Conservation (phyloP, 352 stramenopile species). For the Phytophthora chlamydospora region DNA sequence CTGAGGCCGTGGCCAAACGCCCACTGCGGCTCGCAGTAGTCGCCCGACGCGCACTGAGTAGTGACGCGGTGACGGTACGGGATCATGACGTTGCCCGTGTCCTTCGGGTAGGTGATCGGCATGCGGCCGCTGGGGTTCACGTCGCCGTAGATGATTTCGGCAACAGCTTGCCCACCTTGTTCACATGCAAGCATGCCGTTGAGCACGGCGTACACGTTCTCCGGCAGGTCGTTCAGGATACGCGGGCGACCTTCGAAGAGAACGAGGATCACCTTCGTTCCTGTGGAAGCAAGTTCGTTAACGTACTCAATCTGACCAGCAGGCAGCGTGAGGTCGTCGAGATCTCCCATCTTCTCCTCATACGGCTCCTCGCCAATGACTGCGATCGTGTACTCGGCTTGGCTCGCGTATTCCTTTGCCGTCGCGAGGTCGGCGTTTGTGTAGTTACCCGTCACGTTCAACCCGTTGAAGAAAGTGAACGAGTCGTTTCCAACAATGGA, state of each 20-base stretch:
- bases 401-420: slow-evolving; percentile 48
- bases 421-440: slow-evolving; percentile 40
- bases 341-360: slow-evolving; percentile 81
- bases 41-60: slow-evolving; percentile 12
- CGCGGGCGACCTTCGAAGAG: slow-evolving; percentile 77
- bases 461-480: slow-evolving; percentile 13
- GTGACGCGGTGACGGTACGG: slow-evolving; percentile 14
- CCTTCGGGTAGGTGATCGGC: slow-evolving; percentile 15
- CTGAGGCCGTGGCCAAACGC: slow-evolving; percentile 58
- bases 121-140: slow-evolving; percentile 13
- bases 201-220: slow-evolving; percentile 66
- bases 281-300: slow-evolving; percentile 20
- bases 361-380: slow-evolving; percentile 76
- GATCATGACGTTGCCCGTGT: slow-evolving; percentile 16
- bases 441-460: slow-evolving; percentile 33
- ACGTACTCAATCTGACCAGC: slow-evolving; percentile 67
- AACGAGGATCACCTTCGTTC: slow-evolving; percentile 74
- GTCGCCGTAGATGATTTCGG: slow-evolving; percentile 17
- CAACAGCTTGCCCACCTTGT: slow-evolving; percentile 31
- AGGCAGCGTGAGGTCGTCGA: slow-evolving; percentile 66
- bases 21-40: slow-evolving; percentile 45
- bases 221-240: slow-evolving; percentile 53
- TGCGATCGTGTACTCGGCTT: slow-evolving; percentile 24
- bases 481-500: slow-evolving; percentile 9
- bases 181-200: slow-evolving; percentile 58